Base-by-base conservation (phyloP, 2,329 filamentous ascomycete species). In the Cladorrhinum sp. region DNA sequence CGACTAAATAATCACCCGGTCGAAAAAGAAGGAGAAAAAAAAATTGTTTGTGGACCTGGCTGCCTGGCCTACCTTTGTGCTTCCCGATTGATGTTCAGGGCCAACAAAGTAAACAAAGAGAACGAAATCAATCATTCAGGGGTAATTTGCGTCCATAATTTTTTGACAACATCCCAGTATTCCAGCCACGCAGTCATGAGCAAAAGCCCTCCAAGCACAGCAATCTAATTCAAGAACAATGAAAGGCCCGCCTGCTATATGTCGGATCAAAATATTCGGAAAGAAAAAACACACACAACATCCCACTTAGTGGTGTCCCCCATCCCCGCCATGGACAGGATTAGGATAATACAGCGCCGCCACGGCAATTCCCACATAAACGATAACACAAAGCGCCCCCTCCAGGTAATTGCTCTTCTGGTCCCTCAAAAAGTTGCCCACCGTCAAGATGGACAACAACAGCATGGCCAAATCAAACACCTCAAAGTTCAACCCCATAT, bases 321-420 rank as follows among this genome's bases (percentile, higher is more conserved):
- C 24, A 8, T 2, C 33, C 10, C 30, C 12, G 14, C 53, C 53
- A 46, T 58, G 55, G 26, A 61, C 52, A n/a, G 75, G 74, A 61
- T 82, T 79, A 2, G 83, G 84, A 65, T 82, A 86, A 68, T 81
- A 85, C 64, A 75, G 83, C 1, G 83, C 82, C 1, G 82, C 83
- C 1, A 84, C 81, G 10, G 84, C 84, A 65, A 87, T 84, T 28
- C 82, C 81, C 50, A 86, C 70, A 67, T 87, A 87, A 4, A 86
- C 78, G 51, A 90, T 82, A 18, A 96, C 85, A 66, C 91, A 91
- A 18, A 97, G 81, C 23, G 86, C 83, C 1, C 93, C 93, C 73
- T 97, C 93, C 3, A 97, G 82, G 70, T 96, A 97, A 71, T 96
- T 96, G 63, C 87, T 91, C 80, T 95, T 94, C 66, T 91, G 87